Conservation (phyloP, 2,329 filamentous ascomycete species). For the Ophiostoma quercus region DNA sequence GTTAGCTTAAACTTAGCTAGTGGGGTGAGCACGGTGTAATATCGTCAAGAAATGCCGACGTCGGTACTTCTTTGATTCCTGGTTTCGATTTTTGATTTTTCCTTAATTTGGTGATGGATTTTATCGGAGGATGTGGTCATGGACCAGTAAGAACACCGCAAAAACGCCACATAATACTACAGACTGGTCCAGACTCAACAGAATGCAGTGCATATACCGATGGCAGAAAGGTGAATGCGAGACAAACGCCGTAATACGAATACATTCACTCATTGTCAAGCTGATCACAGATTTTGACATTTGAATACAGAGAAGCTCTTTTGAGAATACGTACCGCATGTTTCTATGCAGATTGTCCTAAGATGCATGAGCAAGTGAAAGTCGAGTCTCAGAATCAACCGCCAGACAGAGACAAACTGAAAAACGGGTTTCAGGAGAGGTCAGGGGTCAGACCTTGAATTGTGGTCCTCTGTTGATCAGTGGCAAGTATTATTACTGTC, state of each 20-base stretch:
- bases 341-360: not conserved
- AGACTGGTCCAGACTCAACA: not conserved
- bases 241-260: not conserved
- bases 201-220: not conserved
- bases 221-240: not conserved
- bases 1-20: not conserved
- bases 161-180: not conserved
- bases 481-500: not conserved
- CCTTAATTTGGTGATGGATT: not conserved
- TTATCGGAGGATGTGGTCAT: not conserved
- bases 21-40: not conserved
- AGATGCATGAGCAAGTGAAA: not conserved
- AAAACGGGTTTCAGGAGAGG: not conserved
- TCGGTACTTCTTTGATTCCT: not conserved
- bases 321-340: no score
- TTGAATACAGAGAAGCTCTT: no score
- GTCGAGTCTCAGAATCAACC: no score
- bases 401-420: no score
- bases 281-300: no score
- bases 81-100: not conserved
- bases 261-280: no score
- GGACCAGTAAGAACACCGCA: not conserved
- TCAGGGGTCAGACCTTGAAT: constrained; percentile 1
- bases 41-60: not conserved
- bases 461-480: not conserved